A percentile compares a stretch with the other conserved stretches of the same genome.
These are phyloP conservation scores for Phytophthora vignae DNA, from an alignment of 352 stramenopile genomes.

Conservation along the genomic window DNA sequence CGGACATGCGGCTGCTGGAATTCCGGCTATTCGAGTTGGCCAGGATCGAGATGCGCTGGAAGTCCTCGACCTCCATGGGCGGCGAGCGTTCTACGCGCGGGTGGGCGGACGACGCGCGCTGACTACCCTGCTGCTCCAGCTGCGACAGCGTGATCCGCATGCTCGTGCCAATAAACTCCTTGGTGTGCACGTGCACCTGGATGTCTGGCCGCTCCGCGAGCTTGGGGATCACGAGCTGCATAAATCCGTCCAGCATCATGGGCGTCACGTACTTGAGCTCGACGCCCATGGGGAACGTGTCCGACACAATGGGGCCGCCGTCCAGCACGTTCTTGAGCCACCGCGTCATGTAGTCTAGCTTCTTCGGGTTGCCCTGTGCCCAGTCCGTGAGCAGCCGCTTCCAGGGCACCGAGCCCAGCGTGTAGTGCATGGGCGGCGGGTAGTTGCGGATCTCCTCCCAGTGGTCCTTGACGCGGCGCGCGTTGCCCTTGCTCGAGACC, in stretches of 20 bases:
- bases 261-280: slow-evolving; percentile 91
- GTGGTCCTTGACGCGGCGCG: slow-evolving; percentile 86
- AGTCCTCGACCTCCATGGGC: slow-evolving; percentile 68
- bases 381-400: slow-evolving; percentile 89
- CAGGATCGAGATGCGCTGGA: slow-evolving; percentile 76
- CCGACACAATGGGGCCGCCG: slow-evolving; percentile 84
- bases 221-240: slow-evolving; percentile 91
- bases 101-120: slow-evolving; percentile 15
- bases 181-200: slow-evolving; percentile 90
- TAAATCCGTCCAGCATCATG: slow-evolving; percentile 92
- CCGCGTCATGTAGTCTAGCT: slow-evolving; percentile 91
- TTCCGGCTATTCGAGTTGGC: slow-evolving; percentile 44
- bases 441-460: slow-evolving; percentile 92
- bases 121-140: slow-evolving; percentile 44
- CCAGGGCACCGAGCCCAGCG: slow-evolving; percentile 83
- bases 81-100: slow-evolving; percentile 42
- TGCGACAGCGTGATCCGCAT: slow-evolving; percentile 89
- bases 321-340: slow-evolving; percentile 92
- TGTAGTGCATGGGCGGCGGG: slow-evolving; percentile 85
- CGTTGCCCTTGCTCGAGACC: slow-evolving; percentile 76
- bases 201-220: slow-evolving; percentile 84
- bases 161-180: slow-evolving; percentile 91
- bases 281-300: slow-evolving; percentile 88
- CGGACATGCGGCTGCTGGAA: slow-evolving; percentile 55
- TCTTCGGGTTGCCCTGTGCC: slow-evolving; percentile 90